Evolutionary conservation across 352 stramenopile species (phyloP).

Genomic region (Phytophthora boehmeriae): DNA sequence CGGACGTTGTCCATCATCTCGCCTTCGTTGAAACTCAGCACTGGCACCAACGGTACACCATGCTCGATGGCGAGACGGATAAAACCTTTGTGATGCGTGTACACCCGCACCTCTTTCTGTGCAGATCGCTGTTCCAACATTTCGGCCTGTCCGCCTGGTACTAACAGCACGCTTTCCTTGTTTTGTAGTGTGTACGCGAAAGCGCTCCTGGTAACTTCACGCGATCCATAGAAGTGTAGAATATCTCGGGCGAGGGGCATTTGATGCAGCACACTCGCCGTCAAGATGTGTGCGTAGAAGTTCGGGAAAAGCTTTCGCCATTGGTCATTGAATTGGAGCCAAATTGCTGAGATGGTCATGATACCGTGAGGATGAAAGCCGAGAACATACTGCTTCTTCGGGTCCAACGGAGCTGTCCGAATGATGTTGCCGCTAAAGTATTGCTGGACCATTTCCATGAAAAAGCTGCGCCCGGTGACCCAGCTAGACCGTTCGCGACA

Average conservation of each 20-base stretch:
- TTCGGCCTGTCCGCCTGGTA: conserved; percentile 76
- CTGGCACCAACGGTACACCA: conserved; percentile 61
- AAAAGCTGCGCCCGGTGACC: conserved; percentile 32
- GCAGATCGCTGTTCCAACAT: conserved; percentile 70
- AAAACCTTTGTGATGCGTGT: conserved; percentile 76
- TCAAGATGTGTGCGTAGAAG: conserved; percentile 64
- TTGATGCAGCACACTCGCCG: conserved; percentile 70
- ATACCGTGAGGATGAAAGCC: conserved; percentile 80
- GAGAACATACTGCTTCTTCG: conserved; percentile 64
- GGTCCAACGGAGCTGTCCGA: conserved; percentile 50
- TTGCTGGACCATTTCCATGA: conserved; percentile 53
- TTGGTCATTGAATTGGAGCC: conserved; percentile 66
- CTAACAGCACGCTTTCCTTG: conserved; percentile 65
- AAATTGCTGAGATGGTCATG: conserved; percentile 66
- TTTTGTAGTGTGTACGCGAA: conserved; percentile 50
- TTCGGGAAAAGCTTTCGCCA: conserved; percentile 66
- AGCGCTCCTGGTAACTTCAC: conserved; percentile 67
- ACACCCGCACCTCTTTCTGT: conserved; percentile 59
- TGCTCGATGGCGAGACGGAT: conserved; percentile 76
- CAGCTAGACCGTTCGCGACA: conserved; percentile 44
- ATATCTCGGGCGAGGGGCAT: conserved; percentile 68
- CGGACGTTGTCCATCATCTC: conserved; percentile 79
- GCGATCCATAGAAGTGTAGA: conserved; percentile 65
- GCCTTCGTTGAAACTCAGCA: conserved; percentile 80
- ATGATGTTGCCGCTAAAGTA: conserved; percentile 72